These are phyloP conservation scores for Lepraria neglecta DNA, from an alignment of 495 filamentous ascomycete genomes.

Conservation along the genomic window DNA sequence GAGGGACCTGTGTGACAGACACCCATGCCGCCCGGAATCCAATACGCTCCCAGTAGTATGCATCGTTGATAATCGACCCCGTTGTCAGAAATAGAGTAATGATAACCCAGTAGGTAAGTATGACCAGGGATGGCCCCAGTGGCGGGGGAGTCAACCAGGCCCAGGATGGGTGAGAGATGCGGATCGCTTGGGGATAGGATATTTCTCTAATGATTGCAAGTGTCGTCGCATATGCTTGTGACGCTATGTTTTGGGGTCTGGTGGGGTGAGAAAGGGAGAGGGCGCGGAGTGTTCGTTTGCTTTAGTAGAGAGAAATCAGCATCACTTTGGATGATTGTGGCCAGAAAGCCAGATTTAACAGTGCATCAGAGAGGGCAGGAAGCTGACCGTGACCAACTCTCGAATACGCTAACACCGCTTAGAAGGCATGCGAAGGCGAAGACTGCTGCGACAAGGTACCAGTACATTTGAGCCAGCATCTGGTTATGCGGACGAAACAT, in stretches of 20 bases:
- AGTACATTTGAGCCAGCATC: constrained; percentile 46
- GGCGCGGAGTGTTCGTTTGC: background rate
- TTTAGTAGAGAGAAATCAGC: constrained; percentile 1
- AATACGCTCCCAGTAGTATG: constrained; percentile 55
- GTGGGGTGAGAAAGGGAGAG: constrained; percentile 33
- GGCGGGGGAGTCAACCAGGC: constrained; percentile 51
- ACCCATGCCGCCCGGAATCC: constrained; percentile 73
- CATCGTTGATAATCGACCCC: constrained; percentile 14
- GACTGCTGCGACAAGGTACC: constrained; percentile 52
- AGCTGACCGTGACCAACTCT: constrained; percentile 8
- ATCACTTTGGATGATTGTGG: too few relatives aligned
- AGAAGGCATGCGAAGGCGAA: constrained; percentile 47
- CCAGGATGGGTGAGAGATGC: constrained; percentile 41
- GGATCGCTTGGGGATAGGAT: constrained; percentile 53
- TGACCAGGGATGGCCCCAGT: constrained; percentile 48
- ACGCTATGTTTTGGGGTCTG: constrained; percentile 53
- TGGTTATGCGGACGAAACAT: constrained; percentile 37
- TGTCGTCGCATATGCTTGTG: constrained; percentile 55
- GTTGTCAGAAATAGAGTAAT: constrained; percentile 44
- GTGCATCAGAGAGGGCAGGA: background rate
- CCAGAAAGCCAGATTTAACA: too few relatives aligned
- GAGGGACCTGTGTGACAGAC: constrained; percentile 70
- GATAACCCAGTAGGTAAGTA: constrained; percentile 50
- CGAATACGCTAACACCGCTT: constrained; percentile 29
- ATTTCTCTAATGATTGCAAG: constrained; percentile 64